A percentile compares a stretch with the other conserved stretches of the same genome.
These are phyloP conservation scores for Pelomyxa schiedti DNA, from an alignment of 78 protist genomes.

Conservation along the genomic window DNA sequence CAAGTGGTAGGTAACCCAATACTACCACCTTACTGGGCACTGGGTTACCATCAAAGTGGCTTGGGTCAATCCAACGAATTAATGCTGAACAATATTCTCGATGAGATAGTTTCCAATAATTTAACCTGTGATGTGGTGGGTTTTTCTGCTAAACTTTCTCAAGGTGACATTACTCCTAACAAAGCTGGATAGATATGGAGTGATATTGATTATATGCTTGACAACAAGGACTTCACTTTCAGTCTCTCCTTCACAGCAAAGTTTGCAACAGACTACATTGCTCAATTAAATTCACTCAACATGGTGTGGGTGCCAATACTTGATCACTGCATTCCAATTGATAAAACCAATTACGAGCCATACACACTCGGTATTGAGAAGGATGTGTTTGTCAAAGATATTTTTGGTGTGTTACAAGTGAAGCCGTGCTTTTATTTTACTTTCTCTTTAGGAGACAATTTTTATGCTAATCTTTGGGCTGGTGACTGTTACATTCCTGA, in stretches of 20 bases:
- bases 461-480: constrained; percentile 30
- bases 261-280: background rate
- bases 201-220: constrained; percentile 48
- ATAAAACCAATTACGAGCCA: background rate
- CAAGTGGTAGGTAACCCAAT: constrained; percentile 23
- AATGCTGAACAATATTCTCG: constrained; percentile 3
- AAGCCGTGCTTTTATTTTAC: too few relatives aligned
- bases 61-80: constrained; percentile 14
- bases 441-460: too few relatives aligned
- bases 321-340: background rate
- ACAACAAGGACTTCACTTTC: constrained; percentile 22
- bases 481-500: constrained; percentile 10
- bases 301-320: constrained; percentile 1
- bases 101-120: background rate
- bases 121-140: constrained; percentile 31
- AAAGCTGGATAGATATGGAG: background rate
- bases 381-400: background rate
- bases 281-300: background rate
- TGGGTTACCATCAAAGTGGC: constrained; percentile 46
- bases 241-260: constrained; percentile 11
- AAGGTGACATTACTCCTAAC: too few relatives aligned
- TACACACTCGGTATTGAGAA: background rate
- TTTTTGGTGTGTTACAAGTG: background rate
- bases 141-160: too few relatives aligned
- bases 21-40: constrained; percentile 23